Base-by-base conservation (phyloP, 331 rosid genomes). In the Quercus lobata region DNA sequence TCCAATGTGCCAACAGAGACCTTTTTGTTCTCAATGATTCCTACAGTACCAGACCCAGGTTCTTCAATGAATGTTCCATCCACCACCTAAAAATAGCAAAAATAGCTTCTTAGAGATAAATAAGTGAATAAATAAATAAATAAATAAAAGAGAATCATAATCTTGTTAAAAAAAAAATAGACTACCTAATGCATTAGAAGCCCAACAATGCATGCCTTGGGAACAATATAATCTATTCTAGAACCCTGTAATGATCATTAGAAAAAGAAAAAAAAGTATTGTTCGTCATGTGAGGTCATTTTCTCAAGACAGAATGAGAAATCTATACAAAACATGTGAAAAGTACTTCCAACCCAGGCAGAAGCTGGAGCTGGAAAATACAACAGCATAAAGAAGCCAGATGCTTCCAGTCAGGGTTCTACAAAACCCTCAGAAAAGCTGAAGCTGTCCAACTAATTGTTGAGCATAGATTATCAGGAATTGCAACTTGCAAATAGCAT, bases 11-110 rank as follows among this genome's bases (percentile, higher is more conserved):
- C 99, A 62, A 95, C 89, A 53, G 97, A 95, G 83, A 95, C 89
- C 87, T 73, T 86, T 86, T 84, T 90, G 73, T 85, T 82, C 73
- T 82, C 90, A 85, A 95, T 61, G 6, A 83, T 86, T 77, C 97
- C 97, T 53, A 91, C 93, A 21, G 93, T 97, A 76, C 98, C 97
- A 78, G 97, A 95, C 21, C 98, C 97, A 83, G 98, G 97, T 85
- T 95, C 97, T 87, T 95, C 98, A 54, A 90, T 74, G 82, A 87
- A 95, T 58, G 98, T 88, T 87, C 97, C 98, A 80, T 95, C 96
- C 49, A 70, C 87, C 54, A 83, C 96, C 97, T 95, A 86, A 82
- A 72, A 37, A 37, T 37, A 37, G 11, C 46, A 37, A 37, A 32
- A 77, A 77, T 35, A 65, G 44, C 49, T 56, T 74, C 74, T 80